Evolutionary conservation across 208 protist species (phyloP), one percentile per base, ranked within the genome.

Genomic region (Acanthamoeba healyi): DNA sequence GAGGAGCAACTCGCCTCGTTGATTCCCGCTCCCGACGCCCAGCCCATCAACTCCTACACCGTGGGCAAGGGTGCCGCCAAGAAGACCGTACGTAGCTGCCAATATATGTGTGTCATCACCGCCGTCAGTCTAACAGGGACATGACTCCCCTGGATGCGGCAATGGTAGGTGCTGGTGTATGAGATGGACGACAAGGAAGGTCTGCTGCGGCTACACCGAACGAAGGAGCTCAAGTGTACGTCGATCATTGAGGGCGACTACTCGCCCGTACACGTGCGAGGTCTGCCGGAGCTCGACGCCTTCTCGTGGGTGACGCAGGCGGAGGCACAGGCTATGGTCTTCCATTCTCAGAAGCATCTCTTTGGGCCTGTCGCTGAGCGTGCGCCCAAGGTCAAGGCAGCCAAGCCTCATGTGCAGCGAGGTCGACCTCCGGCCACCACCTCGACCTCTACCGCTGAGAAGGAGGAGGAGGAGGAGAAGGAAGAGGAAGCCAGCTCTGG

Each of bases 241-340:
- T 51, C 79, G 46, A 36, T 61, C 49, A 87, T 87, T 36, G 79
- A 87, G 44, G 79, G 79, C n/a, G 79, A 87, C 44, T 87, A 87
- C 36, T 51, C 49, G 46, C 79, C 79, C 17, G 42, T 61, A n/a
- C 46, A 51, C n/a, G 46, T 87, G 79, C 42, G 49, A 14, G 79
- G 79, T 26, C 42, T 63, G 79, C 79, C 79, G 29, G 49, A 87
- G 36, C 46, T 87, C 17, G 79, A 87, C 49, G 79, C 38, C 49
- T 87, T 63, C 36, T 19, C 46, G 42, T 87, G 79, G 79, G 79
- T 61, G 17, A 61, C 44, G 12, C n/a, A 32, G 17, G 5, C 26
- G 15, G 79, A 87, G 10, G 79, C 79, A 5, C 46, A 51, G 15
- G 49, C 42, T 26, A 36, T 51, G 46, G 79, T 87, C 44, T 87